These are phyloP conservation scores for Coemansia pectinata DNA, from an alignment of 192 early-diverging fungal species.

Conservation along the genomic window DNA sequence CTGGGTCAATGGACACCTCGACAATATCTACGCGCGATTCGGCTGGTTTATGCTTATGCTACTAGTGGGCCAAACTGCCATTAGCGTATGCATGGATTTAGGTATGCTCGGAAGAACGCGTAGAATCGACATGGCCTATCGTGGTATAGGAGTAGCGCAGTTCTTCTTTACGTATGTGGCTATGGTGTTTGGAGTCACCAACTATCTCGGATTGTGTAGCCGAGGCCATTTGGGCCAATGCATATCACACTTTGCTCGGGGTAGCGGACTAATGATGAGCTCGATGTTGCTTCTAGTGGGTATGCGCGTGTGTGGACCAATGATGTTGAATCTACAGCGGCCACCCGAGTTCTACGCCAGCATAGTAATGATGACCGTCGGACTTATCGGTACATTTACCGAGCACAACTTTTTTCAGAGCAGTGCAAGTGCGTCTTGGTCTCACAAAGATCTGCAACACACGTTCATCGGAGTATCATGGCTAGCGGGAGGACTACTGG, in stretches of 20 bases:
- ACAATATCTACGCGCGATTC: constrained; percentile 60
- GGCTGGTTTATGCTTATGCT: constrained; percentile 58
- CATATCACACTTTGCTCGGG: constrained; percentile 69
- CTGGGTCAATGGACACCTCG: constrained; percentile 56
- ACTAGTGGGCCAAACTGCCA: constrained; percentile 49
- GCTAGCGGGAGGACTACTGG: constrained; percentile 60
- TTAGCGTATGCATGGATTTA: constrained; percentile 49
- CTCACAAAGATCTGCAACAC: constrained; percentile 67
- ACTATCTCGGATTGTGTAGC: constrained; percentile 59
- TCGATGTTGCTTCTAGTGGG: constrained; percentile 51
- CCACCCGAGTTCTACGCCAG: constrained; percentile 64
- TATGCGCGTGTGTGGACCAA: constrained; percentile 57
- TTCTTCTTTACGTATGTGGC: constrained; percentile 60
- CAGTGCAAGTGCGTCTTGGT: constrained; percentile 42
- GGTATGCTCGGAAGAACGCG: constrained; percentile 26
- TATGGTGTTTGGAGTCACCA: constrained; percentile 64
- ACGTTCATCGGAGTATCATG: constrained; percentile 66
- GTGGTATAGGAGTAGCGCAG: constrained; percentile 39
- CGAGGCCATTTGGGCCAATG: constrained; percentile 65
- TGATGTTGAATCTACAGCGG: constrained; percentile 49
- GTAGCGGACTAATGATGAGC: constrained; percentile 58
- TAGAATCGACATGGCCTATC: constrained; percentile 44
- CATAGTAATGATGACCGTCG: constrained; percentile 59
- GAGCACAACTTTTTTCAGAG: constrained; percentile 63
- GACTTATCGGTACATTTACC: constrained; percentile 65